Conservation (phyloP, 768 basidiomycete genomes). For the Naganishia randhawae region DNA sequence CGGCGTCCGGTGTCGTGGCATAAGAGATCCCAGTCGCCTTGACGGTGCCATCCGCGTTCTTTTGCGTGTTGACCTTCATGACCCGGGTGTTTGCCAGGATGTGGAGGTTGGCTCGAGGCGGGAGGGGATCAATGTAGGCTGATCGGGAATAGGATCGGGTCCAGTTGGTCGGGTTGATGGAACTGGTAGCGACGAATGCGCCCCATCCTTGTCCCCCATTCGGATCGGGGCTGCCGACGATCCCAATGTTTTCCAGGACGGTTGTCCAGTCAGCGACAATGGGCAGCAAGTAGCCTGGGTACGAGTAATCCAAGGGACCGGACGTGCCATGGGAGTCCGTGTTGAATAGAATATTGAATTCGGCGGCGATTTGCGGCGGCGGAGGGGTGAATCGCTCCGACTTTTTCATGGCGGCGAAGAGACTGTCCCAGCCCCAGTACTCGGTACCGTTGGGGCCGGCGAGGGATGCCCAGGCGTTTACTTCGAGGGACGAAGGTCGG, state of each 20-base stretch:
- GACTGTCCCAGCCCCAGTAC: conserved; percentile 56
- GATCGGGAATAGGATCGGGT: conserved; percentile 66
- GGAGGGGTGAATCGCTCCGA: conserved; percentile 62
- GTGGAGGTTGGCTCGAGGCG: conserved; percentile 62
- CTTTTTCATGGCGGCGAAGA: conserved; percentile 56
- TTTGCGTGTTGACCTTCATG: conserved; percentile 57
- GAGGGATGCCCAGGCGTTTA: conserved; percentile 56
- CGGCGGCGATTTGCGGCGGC: conserved; percentile 49
- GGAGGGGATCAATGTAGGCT: conserved; percentile 64
- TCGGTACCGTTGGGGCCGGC: conserved; percentile 45
- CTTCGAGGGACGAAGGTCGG: conserved; percentile 56
- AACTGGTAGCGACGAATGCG: conserved; percentile 58
- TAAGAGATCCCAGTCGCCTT: conserved; percentile 58
- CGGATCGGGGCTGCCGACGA: conserved; percentile 53
- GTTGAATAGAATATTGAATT: conserved; percentile 56
- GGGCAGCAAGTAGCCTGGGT: conserved; percentile 53
- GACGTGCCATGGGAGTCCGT: conserved; percentile 56
- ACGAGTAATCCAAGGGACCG: conserved; percentile 52
- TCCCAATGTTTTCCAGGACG: conserved; percentile 55
- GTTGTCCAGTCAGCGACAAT: conserved; percentile 60
- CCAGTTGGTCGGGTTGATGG: conserved; percentile 64
- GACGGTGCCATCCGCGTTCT: conserved; percentile 48
- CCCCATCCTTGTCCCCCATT: conserved; percentile 58
- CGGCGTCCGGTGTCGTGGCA: conserved; percentile 47
- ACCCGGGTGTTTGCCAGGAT: conserved; percentile 63